These are phyloP conservation scores for Leccinum rimulosum DNA, from an alignment of 768 basidiomycete genomes.

Conservation along the genomic window DNA sequence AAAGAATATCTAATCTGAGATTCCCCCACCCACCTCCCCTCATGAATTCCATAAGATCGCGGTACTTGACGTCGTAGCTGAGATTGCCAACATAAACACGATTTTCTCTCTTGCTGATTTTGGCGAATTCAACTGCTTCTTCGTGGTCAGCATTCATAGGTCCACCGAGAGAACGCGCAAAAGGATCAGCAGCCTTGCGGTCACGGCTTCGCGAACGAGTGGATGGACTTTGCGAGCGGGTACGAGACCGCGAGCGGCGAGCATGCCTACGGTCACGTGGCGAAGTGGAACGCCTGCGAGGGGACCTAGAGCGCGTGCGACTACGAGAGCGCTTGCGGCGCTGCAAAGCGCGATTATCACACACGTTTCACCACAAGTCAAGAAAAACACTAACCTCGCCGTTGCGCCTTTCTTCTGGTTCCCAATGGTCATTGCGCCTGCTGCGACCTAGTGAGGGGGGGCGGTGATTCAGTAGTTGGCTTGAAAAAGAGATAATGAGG, in stretches of 20 bases:
- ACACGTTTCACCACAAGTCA: background rate
- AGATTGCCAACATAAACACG: slow-evolving; percentile 98
- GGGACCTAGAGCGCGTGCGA: slow-evolving; percentile 66
- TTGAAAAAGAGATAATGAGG: background rate
- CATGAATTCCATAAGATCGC: slow-evolving; percentile 99
- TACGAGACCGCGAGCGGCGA: slow-evolving; percentile 62
- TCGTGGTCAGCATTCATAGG: slow-evolving; percentile 90
- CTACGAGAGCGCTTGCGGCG: slow-evolving; percentile 69
- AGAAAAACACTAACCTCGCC: slow-evolving; percentile 56
- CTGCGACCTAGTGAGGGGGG: slow-evolving; percentile 42
- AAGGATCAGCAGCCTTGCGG: slow-evolving; percentile 59
- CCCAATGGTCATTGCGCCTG: slow-evolving; percentile 71
- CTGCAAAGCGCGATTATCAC: slow-evolving; percentile 28
- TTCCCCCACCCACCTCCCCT: slow-evolving; percentile 98
- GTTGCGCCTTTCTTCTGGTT: slow-evolving; percentile 73
- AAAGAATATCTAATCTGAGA: slow-evolving; percentile 57
- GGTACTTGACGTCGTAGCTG: slow-evolving; percentile 97
- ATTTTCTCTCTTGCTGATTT: slow-evolving; percentile 96
- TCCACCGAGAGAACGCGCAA: slow-evolving; percentile 79
- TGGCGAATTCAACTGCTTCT: slow-evolving; percentile 94
- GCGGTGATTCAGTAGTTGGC: background rate
- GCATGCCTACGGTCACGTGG: slow-evolving; percentile 54
- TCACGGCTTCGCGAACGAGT: slow-evolving; percentile 56
- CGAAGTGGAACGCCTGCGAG: slow-evolving; percentile 61
- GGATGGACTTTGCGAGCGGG: slow-evolving; percentile 55